Evolutionary conservation across 2,329 filamentous ascomycete genomes (phyloP).

Genomic region (Ilyonectria destructans): DNA sequence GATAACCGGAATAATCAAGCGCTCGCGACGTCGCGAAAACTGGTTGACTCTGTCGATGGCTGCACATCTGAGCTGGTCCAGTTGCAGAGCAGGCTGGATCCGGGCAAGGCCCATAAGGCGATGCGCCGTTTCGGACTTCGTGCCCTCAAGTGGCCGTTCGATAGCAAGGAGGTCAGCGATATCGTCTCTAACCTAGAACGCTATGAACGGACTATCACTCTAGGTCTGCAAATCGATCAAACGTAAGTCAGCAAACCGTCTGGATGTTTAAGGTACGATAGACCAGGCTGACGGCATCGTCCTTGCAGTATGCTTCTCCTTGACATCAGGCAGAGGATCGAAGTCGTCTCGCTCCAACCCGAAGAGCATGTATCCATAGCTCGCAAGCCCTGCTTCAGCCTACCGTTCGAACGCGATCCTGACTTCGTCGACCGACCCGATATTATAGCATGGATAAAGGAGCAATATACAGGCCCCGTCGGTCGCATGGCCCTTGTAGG

Average conservation of each 20-base stretch:
- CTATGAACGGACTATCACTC: too few species aligned
- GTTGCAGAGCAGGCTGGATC: slow-evolving; percentile 26
- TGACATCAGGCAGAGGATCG: slow-evolving; percentile 15
- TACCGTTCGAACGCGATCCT: too few species aligned
- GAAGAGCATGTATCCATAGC: too few species aligned
- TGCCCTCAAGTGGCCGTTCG: slow-evolving; percentile 32
- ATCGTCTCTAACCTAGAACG: not conserved
- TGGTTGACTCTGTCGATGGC: slow-evolving; percentile 22
- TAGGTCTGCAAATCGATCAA: slow-evolving; percentile 10
- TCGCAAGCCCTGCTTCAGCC: too few species aligned
- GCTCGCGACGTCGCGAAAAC: too few species aligned
- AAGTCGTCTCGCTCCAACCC: slow-evolving; percentile 6
- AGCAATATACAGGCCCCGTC: not conserved
- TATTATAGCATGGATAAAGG: not conserved
- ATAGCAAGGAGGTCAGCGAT: slow-evolving; percentile 26
- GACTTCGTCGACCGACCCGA: too few species aligned
- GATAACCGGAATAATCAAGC: too few species aligned
- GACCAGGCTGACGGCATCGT: not conserved
- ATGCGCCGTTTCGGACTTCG: slow-evolving; percentile 26
- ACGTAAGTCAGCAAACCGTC: slow-evolving; percentile 4
- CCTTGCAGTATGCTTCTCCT: slow-evolving; percentile 14
- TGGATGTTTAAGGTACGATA: not conserved
- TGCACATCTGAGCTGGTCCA: slow-evolving; percentile 14
- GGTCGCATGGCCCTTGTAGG: slow-evolving; percentile 52
- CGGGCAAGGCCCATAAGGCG: slow-evolving; percentile 3